Evolutionary conservation across 805 yeast genomes (phyloP).

Genomic region (Zygoascus bituminiphila): DNA sequence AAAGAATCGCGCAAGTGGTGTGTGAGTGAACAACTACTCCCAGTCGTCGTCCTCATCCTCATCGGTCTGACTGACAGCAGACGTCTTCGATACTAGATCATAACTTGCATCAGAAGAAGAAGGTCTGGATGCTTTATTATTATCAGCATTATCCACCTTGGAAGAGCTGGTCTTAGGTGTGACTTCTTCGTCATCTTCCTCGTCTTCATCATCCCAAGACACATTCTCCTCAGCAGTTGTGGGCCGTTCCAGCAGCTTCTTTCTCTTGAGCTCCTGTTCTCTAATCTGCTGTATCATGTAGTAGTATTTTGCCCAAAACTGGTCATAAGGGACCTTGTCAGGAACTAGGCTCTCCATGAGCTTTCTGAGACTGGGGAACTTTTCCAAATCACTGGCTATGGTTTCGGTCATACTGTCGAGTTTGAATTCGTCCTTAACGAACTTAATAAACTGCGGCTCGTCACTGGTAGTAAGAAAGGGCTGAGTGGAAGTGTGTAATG

Average conservation of each 20-base stretch:
- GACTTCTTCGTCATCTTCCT: slow-evolving; percentile 34
- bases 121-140: slow-evolving; percentile 23
- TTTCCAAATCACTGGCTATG: slow-evolving; percentile 39
- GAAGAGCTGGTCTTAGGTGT: background rate
- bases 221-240: slow-evolving; percentile 35
- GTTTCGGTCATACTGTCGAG: slow-evolving; percentile 43
- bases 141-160: background rate
- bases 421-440: slow-evolving; percentile 31
- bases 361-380: slow-evolving; percentile 43
- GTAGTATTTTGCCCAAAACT: slow-evolving; percentile 73
- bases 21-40: slow-evolving; percentile 34
- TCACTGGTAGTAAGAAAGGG: slow-evolving; percentile 33
- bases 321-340: slow-evolving; percentile 43
- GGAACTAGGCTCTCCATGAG: slow-evolving; percentile 65
- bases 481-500: slow-evolving; percentile 42
- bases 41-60: slow-evolving; percentile 51
- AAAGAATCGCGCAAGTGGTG: too few species aligned
- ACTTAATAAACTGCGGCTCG: slow-evolving; percentile 31
- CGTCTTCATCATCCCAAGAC: slow-evolving; percentile 32
- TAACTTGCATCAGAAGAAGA: slow-evolving; percentile 34
- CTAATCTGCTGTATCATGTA: slow-evolving; percentile 43
- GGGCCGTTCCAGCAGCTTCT: slow-evolving; percentile 44
- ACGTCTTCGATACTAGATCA: slow-evolving; percentile 32
- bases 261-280: slow-evolving; percentile 57
- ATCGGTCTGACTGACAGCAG: slow-evolving; percentile 23